Conservation (phyloP, 805 yeast species). For the Metschnikowia baotianmanensis region DNA sequence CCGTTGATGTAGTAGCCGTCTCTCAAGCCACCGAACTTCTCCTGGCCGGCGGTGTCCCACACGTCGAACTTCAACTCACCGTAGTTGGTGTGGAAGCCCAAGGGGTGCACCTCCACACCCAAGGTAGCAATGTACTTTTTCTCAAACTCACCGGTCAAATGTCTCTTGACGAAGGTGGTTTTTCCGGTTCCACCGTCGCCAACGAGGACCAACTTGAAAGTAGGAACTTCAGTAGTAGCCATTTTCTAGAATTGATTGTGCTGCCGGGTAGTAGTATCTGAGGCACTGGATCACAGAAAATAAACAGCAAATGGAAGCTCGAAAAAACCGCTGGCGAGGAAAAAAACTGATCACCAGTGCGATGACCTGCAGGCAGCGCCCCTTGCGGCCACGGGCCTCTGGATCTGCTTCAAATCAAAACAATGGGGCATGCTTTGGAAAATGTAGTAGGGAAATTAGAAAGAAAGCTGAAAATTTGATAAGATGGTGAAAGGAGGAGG, state of each 20-base stretch:
- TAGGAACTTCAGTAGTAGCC: conserved; percentile 80
- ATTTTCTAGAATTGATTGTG: conserved; percentile 26
- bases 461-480: too few species aligned
- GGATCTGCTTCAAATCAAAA: background rate
- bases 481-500: background rate
- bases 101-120: conserved; percentile 99
- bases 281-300: conserved; percentile 12
- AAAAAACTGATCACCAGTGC: conserved; percentile 11
- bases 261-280: background rate
- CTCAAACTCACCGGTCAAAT: conserved; percentile 98
- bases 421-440: background rate
- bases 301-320: conserved; percentile 5
- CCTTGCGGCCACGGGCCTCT: conserved; percentile 5
- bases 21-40: conserved; percentile 99
- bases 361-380: conserved; percentile 15
- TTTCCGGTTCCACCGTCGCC: conserved; percentile 99
- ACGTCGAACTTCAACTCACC: conserved; percentile 99
- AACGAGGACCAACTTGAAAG: conserved; percentile 96
- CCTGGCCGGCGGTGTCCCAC: conserved; percentile 99
- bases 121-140: conserved; percentile 98
- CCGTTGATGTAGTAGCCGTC: conserved; percentile 99
- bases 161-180: conserved; percentile 99
- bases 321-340: conserved; percentile 11
- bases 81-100: conserved; percentile 95
- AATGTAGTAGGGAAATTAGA: too few species aligned